phyloP scores from a whole-genome alignment of 2,329 filamentous ascomycete species.

The Diplodia scrobiculata region DNA sequence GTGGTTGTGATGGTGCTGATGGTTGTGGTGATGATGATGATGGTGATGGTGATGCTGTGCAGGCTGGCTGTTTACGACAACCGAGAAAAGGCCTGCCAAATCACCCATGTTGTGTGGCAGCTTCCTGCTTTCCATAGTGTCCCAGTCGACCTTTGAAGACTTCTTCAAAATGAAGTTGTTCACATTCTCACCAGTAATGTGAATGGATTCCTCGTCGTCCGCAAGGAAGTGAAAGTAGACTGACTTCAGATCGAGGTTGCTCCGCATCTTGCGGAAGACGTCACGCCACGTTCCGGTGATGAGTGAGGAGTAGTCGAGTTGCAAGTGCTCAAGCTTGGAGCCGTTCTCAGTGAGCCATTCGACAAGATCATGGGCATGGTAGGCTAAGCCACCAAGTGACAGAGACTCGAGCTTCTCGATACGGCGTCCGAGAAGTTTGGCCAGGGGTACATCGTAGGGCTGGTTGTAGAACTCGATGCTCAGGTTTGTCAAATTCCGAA shows the following conservation, averaged over 20 bases:
- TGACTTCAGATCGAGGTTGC: constrained; percentile 10
- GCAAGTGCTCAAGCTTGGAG: constrained; percentile 5
- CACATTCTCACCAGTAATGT: constrained; percentile 17
- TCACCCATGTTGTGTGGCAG: constrained; percentile 8
- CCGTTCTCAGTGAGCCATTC: constrained; percentile 11
- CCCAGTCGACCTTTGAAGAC: constrained; percentile 13
- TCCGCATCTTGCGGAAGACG: constrained; percentile 11
- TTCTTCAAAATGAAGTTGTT: constrained; percentile 19
- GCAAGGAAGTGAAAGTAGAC: constrained; percentile 18
- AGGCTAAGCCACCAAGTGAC: constrained; percentile 3
- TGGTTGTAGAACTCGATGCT: constrained; percentile 11
- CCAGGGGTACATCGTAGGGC: neutral
- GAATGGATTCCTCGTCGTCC: constrained; percentile 17
- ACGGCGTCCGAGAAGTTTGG: constrained; percentile 9
- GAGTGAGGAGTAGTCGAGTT: constrained; percentile 14
- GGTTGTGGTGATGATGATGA: neutral
- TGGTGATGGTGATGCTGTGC: neutral
- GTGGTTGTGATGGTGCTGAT: neutral
- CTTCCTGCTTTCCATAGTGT: constrained; percentile 18
- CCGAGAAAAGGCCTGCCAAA: constrained; percentile 15
- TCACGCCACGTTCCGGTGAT: constrained; percentile 17
- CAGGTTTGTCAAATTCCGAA: neutral
- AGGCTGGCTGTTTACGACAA: neutral
- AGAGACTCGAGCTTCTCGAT: constrained; percentile 18
- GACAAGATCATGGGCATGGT: constrained; percentile 10